These are phyloP conservation scores for Penicillium robsamsonii DNA, from an alignment of 495 filamentous ascomycete species.

Conservation along the genomic window DNA sequence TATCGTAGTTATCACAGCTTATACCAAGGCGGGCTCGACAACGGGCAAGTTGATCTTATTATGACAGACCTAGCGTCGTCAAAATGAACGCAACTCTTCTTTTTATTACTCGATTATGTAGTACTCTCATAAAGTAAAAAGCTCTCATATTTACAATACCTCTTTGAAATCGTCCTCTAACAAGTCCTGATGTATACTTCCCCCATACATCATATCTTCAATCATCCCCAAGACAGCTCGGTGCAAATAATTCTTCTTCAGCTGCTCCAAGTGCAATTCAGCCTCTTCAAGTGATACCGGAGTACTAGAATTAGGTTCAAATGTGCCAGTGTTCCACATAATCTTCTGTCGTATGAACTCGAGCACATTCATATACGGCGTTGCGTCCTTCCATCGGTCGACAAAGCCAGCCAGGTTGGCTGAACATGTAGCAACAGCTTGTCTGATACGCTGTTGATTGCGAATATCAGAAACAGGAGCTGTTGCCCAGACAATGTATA, in stretches of 20 bases:
- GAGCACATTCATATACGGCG: constrained; percentile 26
- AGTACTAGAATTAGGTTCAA: background rate
- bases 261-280: constrained; percentile 19
- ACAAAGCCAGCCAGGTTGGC: constrained; percentile 27
- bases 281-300: constrained; percentile 17
- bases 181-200: constrained; percentile 1
- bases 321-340: background rate
- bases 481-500: constrained; percentile 34
- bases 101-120: background rate
- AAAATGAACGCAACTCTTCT: background rate
- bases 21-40: constrained; percentile 11
- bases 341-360: constrained; percentile 24
- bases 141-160: background rate
- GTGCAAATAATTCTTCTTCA: constrained; percentile 32
- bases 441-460: constrained; percentile 1
- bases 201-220: constrained; percentile 32
- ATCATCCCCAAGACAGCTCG: constrained; percentile 34
- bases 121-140: background rate
- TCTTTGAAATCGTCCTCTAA: background rate
- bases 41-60: constrained; percentile 31
- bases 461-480: constrained; percentile 8
- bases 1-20: constrained; percentile 27
- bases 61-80: constrained; percentile 1
- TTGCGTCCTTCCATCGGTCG: constrained; percentile 29
- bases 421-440: constrained; percentile 25